Conservation (phyloP, 2,329 filamentous ascomycete genomes). For the Pyrenochaeta sp. region DNA sequence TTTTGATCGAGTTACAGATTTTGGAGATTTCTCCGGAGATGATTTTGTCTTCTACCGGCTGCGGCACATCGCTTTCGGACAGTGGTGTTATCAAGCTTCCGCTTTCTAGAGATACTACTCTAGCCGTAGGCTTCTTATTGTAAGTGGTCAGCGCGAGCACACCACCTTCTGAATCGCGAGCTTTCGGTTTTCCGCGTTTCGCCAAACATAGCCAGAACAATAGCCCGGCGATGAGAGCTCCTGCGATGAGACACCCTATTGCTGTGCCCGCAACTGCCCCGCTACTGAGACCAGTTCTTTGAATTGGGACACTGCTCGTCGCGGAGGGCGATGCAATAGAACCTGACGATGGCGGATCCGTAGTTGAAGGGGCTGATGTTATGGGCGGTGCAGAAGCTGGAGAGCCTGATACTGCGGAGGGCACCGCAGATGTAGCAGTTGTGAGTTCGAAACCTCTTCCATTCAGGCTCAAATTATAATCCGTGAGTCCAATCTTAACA, state of each 20-base stretch:
- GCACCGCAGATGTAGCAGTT: too few species aligned
- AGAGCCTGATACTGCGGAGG: too few species aligned
- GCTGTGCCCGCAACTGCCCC: slow-evolving; percentile 46
- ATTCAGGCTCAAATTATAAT: too few species aligned
- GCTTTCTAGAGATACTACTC: slow-evolving; percentile 15
- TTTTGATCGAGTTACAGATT: slow-evolving; percentile 44
- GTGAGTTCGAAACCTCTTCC: too few species aligned
- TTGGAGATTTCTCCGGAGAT: slow-evolving; percentile 42
- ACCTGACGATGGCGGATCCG: background rate
- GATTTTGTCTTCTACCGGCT: slow-evolving; percentile 43
- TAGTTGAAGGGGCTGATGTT: too few species aligned
- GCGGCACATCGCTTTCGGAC: slow-evolving; percentile 28
- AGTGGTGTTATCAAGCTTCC: slow-evolving; percentile 12
- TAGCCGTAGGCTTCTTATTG: slow-evolving; percentile 26
- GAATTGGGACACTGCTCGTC: background rate
- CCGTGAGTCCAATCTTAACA: too few species aligned
- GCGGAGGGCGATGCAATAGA: background rate
- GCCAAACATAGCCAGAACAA: slow-evolving; percentile 31
- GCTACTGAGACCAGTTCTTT: slow-evolving; percentile 8
- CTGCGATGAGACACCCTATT: slow-evolving; percentile 45
- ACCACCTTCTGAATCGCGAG: slow-evolving; percentile 19
- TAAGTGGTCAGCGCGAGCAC: slow-evolving; percentile 19
- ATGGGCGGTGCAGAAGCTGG: too few species aligned
- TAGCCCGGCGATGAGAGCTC: slow-evolving; percentile 32
- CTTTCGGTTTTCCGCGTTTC: slow-evolving; percentile 8